Base-by-base conservation (phyloP, 495 filamentous ascomycete species). In the Achaetomiella virescens region DNA sequence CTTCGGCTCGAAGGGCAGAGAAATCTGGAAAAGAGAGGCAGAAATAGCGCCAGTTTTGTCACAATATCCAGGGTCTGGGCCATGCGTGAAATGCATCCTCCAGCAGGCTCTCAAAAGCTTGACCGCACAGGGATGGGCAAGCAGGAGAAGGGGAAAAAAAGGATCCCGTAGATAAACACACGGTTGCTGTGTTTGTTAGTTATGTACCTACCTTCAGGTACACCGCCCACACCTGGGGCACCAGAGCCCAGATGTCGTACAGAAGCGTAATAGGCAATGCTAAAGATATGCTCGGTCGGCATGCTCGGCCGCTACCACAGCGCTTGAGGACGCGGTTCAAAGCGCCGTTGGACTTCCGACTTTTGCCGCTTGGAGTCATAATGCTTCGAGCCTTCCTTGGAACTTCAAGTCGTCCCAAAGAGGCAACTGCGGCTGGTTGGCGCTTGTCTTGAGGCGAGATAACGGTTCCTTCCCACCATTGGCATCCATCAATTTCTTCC, bases 261-360 rank as follows among this genome's bases (percentile, higher is more conserved):
- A 60, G 36, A 31, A 50, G 41, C 44, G 59, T 61, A 61, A 61
- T 61, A 12, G 38, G 35, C 33, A 44, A 54, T 42, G 29, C 22
- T 61, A 35, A 60, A 53, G 46, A 47, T 41, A 42, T 48, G 36
- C 47, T 40, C 25, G 6, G 52, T 24, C 29, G 36, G 29, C 29
- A 12, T 17, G 14, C 12, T 29, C 11, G 44, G 31, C 3, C n/a
- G 57, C 55, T n/a, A n/a, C n/a, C n/a, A n/a, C n/a, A n/a, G n/a
- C 37, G 57, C 48, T 53, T 48, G 42, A 33, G 35, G 55, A 37
- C 37, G 18, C 3, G 18, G 2, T 17, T 20, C n/a, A n/a, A n/a
- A n/a, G 14, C 9, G 20, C 52, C 20, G 17, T 45, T 10, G 18
- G 24, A 18, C 27, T 31, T 31, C 27, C 9, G 25, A n/a, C n/a